Percentiles rank a stretch among this genome's conserved stretches.
Evolutionary conservation across 441 rosid genomes (phyloP).

Genomic region (Pelargonium fulgidum): DNA sequence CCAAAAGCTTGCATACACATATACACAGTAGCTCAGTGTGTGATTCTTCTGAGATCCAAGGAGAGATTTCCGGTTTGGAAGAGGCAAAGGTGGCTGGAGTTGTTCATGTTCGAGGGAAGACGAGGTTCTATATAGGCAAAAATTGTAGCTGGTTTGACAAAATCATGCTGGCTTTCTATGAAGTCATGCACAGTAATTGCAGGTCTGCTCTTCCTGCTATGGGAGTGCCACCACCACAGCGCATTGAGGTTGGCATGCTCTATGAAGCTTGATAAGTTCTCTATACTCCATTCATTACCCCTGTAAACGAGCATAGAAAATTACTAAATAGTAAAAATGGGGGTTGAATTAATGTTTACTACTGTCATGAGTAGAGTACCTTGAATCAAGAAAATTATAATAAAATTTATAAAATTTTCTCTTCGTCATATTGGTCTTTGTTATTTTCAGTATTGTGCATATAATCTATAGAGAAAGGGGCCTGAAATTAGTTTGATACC

Average conservation of each 20-base stretch:
- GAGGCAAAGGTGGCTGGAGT: conserved; percentile 42
- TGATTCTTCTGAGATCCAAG: conserved; percentile 20
- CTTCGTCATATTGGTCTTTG: background rate
- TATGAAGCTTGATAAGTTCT: conserved; percentile 38
- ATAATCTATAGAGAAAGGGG: too few species aligned
- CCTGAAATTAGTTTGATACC: too few species aligned
- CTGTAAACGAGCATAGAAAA: background rate
- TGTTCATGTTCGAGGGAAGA: conserved; percentile 52
- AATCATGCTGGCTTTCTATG: conserved; percentile 50
- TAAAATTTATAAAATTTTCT: background rate
- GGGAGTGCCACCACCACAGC: conserved; percentile 40
- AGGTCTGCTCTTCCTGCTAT: conserved; percentile 56
- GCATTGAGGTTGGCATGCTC: conserved; percentile 57
- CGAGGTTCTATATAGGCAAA: conserved; percentile 41
- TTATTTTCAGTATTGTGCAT: background rate
- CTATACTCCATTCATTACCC: background rate
- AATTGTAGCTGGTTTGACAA: conserved; percentile 43
- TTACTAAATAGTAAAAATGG: background rate
- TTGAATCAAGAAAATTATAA: too few species aligned
- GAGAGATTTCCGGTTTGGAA: conserved; percentile 35
- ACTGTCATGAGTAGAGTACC: too few species aligned
- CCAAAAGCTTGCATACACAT: conserved; percentile 29
- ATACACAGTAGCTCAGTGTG: conserved; percentile 19
- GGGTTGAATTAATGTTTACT: too few species aligned
- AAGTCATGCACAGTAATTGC: conserved; percentile 49